A percentile compares a stretch with the other conserved stretches of the same genome.
Conservation (phyloP, 768 basidiomycete species). For the Phaeolepiota aurea region DNA sequence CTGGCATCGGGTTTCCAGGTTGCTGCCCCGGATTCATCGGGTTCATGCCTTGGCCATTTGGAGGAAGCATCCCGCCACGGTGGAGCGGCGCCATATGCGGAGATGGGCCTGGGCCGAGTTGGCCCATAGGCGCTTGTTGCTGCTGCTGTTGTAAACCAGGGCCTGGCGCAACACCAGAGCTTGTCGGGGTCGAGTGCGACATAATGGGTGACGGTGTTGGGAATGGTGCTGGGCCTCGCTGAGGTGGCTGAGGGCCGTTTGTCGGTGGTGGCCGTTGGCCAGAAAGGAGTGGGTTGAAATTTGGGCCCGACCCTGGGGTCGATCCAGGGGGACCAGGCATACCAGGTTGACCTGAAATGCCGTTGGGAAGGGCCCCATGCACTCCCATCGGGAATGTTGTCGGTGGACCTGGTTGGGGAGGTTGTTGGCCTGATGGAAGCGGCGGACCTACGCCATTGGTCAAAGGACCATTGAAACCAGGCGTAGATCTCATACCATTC, state of each 20-base stretch:
- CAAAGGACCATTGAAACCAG: slow-evolving; percentile 12
- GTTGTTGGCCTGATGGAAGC: slow-evolving; percentile 6
- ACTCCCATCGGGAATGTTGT: slow-evolving; percentile 11
- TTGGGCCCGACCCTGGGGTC: slow-evolving; percentile 20
- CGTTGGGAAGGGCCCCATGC: slow-evolving; percentile 27
- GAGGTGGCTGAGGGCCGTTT: slow-evolving; percentile 2
- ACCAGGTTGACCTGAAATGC: slow-evolving; percentile 23
- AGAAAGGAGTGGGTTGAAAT: slow-evolving; percentile 12
- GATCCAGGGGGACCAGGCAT: slow-evolving; percentile 15
- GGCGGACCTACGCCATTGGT: slow-evolving; percentile 10
- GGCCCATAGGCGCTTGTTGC: slow-evolving; percentile 34
- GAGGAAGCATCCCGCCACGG: slow-evolving; percentile 39
- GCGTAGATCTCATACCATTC: slow-evolving; percentile 11
- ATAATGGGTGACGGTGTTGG: slow-evolving; percentile 1
- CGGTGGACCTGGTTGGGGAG: slow-evolving; percentile 10
- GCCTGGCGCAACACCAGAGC: slow-evolving; percentile 6
- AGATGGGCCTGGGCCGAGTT: slow-evolving; percentile 35
- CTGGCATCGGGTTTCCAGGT: slow-evolving; percentile 25
- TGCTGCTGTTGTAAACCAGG: slow-evolving; percentile 14
- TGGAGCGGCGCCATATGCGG: slow-evolving; percentile 40
- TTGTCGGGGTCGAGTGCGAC: slow-evolving; percentile 13
- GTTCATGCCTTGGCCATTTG: slow-evolving; percentile 27
- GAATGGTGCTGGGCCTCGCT: neutral
- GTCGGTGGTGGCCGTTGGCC: neutral
- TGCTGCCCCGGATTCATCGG: slow-evolving; percentile 28